These are phyloP conservation scores for Rhinocladiella mackenziei DNA, from an alignment of 2,329 filamentous ascomycete species.

Conservation along the genomic window DNA sequence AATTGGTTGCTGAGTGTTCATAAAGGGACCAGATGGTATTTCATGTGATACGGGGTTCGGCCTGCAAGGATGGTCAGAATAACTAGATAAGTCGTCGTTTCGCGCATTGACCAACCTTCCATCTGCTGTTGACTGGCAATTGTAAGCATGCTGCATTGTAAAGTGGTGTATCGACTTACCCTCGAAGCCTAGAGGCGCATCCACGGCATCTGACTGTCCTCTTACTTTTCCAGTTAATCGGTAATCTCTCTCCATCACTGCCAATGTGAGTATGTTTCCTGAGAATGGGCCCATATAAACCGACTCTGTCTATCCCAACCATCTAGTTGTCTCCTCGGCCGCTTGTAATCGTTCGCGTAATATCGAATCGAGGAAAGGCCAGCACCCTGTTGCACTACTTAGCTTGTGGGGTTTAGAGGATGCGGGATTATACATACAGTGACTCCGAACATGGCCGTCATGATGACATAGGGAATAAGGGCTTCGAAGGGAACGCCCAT, in stretches of 20 bases:
- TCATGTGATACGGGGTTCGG: conserved; percentile 30
- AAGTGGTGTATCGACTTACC: conserved; percentile 14
- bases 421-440: conserved; percentile 44
- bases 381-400: conserved; percentile 39
- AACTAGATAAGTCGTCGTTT: not conserved
- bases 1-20: too few species aligned
- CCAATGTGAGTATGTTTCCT: conserved; percentile 10
- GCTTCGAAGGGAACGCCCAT: conserved; percentile 67
- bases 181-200: conserved; percentile 60
- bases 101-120: conserved; percentile 50
- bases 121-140: conserved; percentile 57
- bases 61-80: conserved; percentile 15
- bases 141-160: conserved; percentile 16
- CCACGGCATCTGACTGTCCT: conserved; percentile 58
- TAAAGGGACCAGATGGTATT: not conserved
- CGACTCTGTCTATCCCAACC: conserved; percentile 64
- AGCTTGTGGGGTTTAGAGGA: conserved; percentile 10
- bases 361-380: conserved; percentile 56
- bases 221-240: conserved; percentile 58
- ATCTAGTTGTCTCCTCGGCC: conserved; percentile 56
- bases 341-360: conserved; percentile 62
- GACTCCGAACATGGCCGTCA: conserved; percentile 43
- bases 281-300: conserved; percentile 29
- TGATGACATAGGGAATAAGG: conserved; percentile 61
- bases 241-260: conserved; percentile 65